Conservation (phyloP, 2,329 filamentous ascomycete genomes). For the Chaetothyriales sp. region DNA sequence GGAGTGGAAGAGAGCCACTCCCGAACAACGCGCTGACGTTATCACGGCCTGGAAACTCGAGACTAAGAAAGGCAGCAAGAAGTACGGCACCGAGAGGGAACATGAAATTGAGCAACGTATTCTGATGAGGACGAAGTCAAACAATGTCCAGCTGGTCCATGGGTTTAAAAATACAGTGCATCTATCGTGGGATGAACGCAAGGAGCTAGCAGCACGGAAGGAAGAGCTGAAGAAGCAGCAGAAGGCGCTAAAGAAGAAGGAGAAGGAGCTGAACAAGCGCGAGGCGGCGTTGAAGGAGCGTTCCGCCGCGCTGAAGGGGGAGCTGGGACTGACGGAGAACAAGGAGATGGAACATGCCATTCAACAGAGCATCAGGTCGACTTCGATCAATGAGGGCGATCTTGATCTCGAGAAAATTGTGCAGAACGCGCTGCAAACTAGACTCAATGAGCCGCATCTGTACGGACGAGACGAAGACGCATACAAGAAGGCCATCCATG, state of each 20-base stretch:
- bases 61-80: slow-evolving; percentile 30
- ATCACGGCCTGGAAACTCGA: slow-evolving; percentile 50
- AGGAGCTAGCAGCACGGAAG: slow-evolving; percentile 30
- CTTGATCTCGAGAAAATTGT: slow-evolving; percentile 53
- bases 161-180: slow-evolving; percentile 38
- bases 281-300: slow-evolving; percentile 17
- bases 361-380: slow-evolving; percentile 41
- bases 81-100: slow-evolving; percentile 26
- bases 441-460: slow-evolving; percentile 43
- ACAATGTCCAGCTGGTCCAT: slow-evolving; percentile 24
- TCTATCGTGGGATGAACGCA: slow-evolving; percentile 37
- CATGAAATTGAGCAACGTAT: slow-evolving; percentile 39
- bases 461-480: slow-evolving; percentile 21
- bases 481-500: slow-evolving; percentile 19
- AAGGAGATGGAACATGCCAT: slow-evolving; percentile 57
- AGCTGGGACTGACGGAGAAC: slow-evolving; percentile 31
- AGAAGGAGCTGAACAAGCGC: slow-evolving; percentile 14
- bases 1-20: slow-evolving; percentile 41
- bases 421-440: slow-evolving; percentile 59
- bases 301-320: slow-evolving; percentile 4
- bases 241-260: slow-evolving; percentile 11
- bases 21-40: slow-evolving; percentile 49
- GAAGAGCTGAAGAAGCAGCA: slow-evolving; percentile 17
- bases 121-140: slow-evolving; percentile 20
- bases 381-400: slow-evolving; percentile 55